phyloP scores from a whole-genome alignment of 164 flowering plant genomes.

The Stephania cephalantha region DNA sequence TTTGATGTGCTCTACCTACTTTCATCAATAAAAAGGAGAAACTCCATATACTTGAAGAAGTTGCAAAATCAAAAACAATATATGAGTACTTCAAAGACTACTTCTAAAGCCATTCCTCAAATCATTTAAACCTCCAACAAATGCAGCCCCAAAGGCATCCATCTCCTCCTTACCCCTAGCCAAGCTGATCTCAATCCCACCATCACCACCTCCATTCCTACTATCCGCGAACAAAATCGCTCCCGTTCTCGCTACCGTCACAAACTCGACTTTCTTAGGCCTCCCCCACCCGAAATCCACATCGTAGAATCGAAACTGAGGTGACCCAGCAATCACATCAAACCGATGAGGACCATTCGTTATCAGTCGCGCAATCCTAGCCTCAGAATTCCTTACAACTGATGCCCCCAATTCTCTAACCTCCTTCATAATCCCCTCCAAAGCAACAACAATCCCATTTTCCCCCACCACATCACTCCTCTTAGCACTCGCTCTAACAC shows the following conservation, averaged over 20 bases:
- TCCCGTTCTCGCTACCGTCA: conserved; percentile 10
- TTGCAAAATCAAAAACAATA: too few species aligned
- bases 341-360: not conserved
- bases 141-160: conserved; percentile 20
- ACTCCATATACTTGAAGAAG: too few species aligned
- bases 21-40: too few species aligned
- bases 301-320: conserved; percentile 26
- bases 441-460: conserved; percentile 26
- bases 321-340: conserved; percentile 24
- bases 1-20: too few species aligned
- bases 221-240: conserved; percentile 17
- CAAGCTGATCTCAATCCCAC: conserved; percentile 34
- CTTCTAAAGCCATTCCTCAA: too few species aligned
- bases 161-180: conserved; percentile 14
- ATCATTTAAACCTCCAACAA: conserved; percentile 3
- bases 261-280: conserved; percentile 27
- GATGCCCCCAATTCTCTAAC: conserved; percentile 10
- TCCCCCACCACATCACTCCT: conserved; percentile 18
- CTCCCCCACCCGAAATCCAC: conserved; percentile 44
- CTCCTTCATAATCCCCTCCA: conserved; percentile 15
- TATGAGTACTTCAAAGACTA: too few species aligned
- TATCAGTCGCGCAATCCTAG: not conserved
- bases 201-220: conserved; percentile 19
- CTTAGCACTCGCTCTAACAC: not conserved
- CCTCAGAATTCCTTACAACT: conserved; percentile 4